A percentile compares a stretch with the other conserved stretches of the same genome.
Evolutionary conservation across 331 rosid genomes (phyloP).

Genomic region (Saraca asoca): DNA sequence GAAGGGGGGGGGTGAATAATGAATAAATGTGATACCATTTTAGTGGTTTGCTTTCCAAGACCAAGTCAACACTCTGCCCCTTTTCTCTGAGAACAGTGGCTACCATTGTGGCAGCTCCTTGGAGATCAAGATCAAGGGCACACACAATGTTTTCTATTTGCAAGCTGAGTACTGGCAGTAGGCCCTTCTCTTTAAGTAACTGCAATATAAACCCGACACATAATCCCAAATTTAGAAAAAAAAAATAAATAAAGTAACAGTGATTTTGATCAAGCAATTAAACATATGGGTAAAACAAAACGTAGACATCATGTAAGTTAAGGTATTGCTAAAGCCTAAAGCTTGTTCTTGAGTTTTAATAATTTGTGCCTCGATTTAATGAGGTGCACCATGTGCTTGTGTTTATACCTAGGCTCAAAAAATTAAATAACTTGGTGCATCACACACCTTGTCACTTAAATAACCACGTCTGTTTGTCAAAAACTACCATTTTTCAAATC

Average conservation of each 20-base stretch:
- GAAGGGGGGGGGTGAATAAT: not conserved
- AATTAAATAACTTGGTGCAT: no score
- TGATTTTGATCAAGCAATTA: no score
- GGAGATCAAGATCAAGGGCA: conserved; percentile 84
- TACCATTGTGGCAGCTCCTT: conserved; percentile 82
- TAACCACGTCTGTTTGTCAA: no score
- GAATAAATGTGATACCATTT: conserved; percentile 64
- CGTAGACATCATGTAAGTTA: no score
- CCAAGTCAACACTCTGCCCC: conserved; percentile 84
- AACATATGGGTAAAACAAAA: no score
- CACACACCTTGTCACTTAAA: no score
- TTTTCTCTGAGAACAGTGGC: conserved; percentile 76
- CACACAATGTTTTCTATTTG: conserved; percentile 74
- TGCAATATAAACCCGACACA: conserved; percentile 27
- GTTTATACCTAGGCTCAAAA: no score
- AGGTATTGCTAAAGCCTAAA: no score
- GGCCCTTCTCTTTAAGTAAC: conserved; percentile 93
- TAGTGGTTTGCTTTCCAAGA: conserved; percentile 88
- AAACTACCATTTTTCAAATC: no score
- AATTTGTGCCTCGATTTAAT: no score
- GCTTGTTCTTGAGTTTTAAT: no score
- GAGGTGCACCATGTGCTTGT: no score
- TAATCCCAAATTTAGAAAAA: not conserved
- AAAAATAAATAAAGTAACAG: not conserved
- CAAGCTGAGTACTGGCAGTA: conserved; percentile 67